These are phyloP conservation scores for Excoecaria cochinchinensis DNA, from an alignment of 345 rosid genomes.

Conservation along the genomic window DNA sequence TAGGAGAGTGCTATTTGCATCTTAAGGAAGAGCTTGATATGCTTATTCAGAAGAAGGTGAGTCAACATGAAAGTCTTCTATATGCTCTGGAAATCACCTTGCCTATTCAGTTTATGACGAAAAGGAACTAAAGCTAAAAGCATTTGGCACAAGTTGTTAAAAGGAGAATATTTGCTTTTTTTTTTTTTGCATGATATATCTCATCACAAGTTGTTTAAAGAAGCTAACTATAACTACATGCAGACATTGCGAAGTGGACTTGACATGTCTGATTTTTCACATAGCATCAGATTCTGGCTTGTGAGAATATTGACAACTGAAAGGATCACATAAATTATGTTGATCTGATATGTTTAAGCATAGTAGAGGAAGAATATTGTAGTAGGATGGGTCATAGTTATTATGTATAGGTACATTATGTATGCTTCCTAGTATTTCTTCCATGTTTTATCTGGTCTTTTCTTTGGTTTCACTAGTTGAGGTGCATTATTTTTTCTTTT, in stretches of 20 bases:
- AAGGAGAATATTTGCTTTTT: neutral
- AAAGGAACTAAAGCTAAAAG: neutral
- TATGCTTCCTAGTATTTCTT: neutral
- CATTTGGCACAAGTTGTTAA: neutral
- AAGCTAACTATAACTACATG: neutral
- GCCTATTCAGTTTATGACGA: neutral
- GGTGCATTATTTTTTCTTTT: too few relatives aligned
- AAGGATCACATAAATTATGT: neutral
- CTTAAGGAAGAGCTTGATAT: constrained; percentile 79
- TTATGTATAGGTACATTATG: too few relatives aligned
- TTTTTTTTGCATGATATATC: neutral
- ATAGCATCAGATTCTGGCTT: neutral
- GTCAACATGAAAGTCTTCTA: constrained; percentile 7
- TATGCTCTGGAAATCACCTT: neutral
- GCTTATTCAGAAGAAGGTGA: constrained; percentile 72
- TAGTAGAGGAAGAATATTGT: neutral
- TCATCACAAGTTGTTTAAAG: neutral
- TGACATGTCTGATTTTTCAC: neutral
- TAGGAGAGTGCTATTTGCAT: constrained; percentile 82
- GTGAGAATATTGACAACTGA: neutral
- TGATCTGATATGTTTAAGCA: neutral
- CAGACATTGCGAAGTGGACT: neutral
- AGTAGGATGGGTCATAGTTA: too few relatives aligned
- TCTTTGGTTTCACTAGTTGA: too few relatives aligned
- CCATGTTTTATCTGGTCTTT: too few relatives aligned